Conservation (phyloP, 1,284 basidiomycete species). For the Puccinia polysora region DNA sequence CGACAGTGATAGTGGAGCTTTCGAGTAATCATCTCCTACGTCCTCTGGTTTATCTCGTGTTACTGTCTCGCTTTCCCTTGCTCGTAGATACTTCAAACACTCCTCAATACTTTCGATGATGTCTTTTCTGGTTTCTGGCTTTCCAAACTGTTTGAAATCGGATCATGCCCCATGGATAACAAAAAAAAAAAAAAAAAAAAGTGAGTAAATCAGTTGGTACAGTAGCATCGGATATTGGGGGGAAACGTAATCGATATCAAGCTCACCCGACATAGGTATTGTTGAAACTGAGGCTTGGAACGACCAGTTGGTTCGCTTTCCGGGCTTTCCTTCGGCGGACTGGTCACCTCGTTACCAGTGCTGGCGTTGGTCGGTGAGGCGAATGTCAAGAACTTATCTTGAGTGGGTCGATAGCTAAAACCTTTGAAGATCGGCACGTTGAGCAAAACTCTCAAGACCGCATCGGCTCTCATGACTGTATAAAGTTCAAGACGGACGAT, state of each 20-base stretch:
- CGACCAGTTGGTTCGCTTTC: background rate
- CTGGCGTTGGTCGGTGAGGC: background rate
- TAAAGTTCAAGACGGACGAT: background rate
- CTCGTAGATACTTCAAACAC: constrained; percentile 21
- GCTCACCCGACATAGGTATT: constrained; percentile 41
- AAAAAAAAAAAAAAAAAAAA: constrained; percentile 12
- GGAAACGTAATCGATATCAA: background rate
- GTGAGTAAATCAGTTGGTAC: background rate
- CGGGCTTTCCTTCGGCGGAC: background rate
- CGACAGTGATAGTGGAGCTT: no score
- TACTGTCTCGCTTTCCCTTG: background rate
- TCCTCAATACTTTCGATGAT: constrained; percentile 40
- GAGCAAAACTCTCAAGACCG: constrained; percentile 32
- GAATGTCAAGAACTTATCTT: constrained; percentile 40
- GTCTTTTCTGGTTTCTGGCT: constrained; percentile 36
- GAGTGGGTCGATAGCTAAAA: constrained; percentile 33
- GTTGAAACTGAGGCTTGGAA: constrained; percentile 23
- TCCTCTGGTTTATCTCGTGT: no score
- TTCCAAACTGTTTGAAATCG: constrained; percentile 14
- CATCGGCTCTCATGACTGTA: constrained; percentile 42
- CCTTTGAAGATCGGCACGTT: constrained; percentile 43
- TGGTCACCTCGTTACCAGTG: background rate
- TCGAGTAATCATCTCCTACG: no score
- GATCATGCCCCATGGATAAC: background rate
- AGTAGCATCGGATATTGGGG: no score